These are phyloP conservation scores for Daldinia decipiens DNA, from an alignment of 495 filamentous ascomycete genomes.

Conservation along the genomic window DNA sequence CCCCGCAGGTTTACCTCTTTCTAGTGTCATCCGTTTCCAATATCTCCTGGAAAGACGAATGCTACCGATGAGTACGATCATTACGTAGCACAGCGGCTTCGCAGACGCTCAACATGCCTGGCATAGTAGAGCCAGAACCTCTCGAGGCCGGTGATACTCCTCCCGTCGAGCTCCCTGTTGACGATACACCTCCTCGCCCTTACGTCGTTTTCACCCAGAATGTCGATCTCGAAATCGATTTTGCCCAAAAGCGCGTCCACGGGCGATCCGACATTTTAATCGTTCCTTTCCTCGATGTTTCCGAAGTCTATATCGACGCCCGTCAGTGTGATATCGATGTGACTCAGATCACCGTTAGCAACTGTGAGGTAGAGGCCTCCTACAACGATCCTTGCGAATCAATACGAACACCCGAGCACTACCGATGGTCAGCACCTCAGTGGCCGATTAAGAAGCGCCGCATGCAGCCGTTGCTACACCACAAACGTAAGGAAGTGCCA, in stretches of 20 bases:
- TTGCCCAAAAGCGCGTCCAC: conserved; percentile 74
- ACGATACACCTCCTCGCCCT: conserved; percentile 46
- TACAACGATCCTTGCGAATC: conserved; percentile 79
- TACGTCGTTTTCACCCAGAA: conserved; percentile 81
- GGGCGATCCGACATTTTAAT: conserved; percentile 85
- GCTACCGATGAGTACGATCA: conserved; percentile 38
- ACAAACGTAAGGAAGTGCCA: conserved; percentile 56
- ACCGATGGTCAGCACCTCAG: conserved; percentile 72
- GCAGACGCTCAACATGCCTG: conserved; percentile 45
- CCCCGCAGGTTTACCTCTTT: conserved; percentile 6
- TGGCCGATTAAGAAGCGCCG: conserved; percentile 76
- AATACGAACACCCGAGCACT: conserved; percentile 68
- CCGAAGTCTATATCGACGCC: conserved; percentile 80
- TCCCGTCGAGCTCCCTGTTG: conserved; percentile 45
- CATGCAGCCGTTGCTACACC: conserved; percentile 69
- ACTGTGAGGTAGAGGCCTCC: conserved; percentile 63
- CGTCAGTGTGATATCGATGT: conserved; percentile 81
- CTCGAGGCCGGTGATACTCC: conserved; percentile 38
- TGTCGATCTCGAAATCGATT: conserved; percentile 88
- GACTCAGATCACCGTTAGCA: conserved; percentile 73
- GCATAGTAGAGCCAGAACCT: conserved; percentile 42
- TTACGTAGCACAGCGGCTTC: conserved; percentile 33
- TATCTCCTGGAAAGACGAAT: not conserved
- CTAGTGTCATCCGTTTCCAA: not conserved
- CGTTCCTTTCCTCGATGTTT: conserved; percentile 71